These are phyloP conservation scores for Serendipita sp. DNA, from an alignment of 1,284 basidiomycete species.

Conservation along the genomic window DNA sequence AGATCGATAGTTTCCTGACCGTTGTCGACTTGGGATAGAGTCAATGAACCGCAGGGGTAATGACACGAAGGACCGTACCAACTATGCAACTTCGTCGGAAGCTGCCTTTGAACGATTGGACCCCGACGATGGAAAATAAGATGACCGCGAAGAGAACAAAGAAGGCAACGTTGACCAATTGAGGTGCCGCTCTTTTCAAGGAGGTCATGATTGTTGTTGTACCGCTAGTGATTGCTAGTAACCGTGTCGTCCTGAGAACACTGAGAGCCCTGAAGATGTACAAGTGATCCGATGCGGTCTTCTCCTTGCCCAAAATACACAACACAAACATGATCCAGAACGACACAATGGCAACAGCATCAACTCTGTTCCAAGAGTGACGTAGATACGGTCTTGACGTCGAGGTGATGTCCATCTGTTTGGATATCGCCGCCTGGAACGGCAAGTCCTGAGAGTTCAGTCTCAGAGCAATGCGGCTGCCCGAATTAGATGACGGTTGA, in stretches of 20 bases:
- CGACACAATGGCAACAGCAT: constrained; percentile 67
- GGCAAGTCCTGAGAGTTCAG: constrained; percentile 24
- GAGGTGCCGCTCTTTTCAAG: constrained; percentile 78
- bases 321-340: constrained; percentile 77
- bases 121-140: constrained; percentile 82
- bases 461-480: constrained; percentile 3
- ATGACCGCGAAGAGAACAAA: constrained; percentile 86
- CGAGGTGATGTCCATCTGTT: constrained; percentile 21
- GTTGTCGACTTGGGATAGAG: not conserved
- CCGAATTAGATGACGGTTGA: not conserved
- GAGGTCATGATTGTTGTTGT: constrained; percentile 92
- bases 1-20: constrained; percentile 18
- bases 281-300: constrained; percentile 48
- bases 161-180: constrained; percentile 78
- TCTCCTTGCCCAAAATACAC: constrained; percentile 52
- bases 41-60: not conserved
- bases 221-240: constrained; percentile 82
- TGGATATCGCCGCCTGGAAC: constrained; percentile 30
- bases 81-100: constrained; percentile 41
- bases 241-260: constrained; percentile 69
- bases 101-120: constrained; percentile 81
- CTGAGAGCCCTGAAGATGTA: constrained; percentile 84
- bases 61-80: constrained; percentile 15
- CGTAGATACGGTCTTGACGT: constrained; percentile 60
- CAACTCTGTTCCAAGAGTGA: constrained; percentile 89